A percentile compares a stretch with the other conserved stretches of the same genome.
These are phyloP conservation scores for Hypoxylon intermedium DNA, from an alignment of 495 filamentous ascomycete species.

Conservation along the genomic window DNA sequence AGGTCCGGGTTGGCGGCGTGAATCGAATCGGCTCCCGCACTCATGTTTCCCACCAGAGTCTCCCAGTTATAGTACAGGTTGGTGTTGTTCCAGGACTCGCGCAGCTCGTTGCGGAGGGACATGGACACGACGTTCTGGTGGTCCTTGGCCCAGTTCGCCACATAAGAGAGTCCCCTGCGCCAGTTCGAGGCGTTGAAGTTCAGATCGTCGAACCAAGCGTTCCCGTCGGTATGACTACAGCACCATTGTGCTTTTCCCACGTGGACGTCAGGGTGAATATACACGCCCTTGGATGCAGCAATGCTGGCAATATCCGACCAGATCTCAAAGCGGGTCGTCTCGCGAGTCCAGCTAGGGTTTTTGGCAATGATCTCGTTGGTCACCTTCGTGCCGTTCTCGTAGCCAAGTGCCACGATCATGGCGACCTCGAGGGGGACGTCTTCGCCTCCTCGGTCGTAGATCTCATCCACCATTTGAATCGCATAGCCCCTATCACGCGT, in stretches of 20 bases:
- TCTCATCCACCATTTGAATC: slow-evolving; percentile 65
- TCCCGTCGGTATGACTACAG: slow-evolving; percentile 60
- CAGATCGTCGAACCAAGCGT: slow-evolving; percentile 63
- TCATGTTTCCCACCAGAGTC: slow-evolving; percentile 59
- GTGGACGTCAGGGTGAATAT: slow-evolving; percentile 64
- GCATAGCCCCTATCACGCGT: slow-evolving; percentile 50
- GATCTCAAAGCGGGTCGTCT: slow-evolving; percentile 56
- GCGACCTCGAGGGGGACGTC: slow-evolving; percentile 56
- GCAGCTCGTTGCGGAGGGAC: slow-evolving; percentile 62
- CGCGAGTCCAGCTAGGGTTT: slow-evolving; percentile 53
- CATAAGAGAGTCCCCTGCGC: slow-evolving; percentile 57
- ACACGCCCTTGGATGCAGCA: slow-evolving; percentile 53
- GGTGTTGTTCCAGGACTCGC: slow-evolving; percentile 44
- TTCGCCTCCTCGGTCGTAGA: slow-evolving; percentile 53
- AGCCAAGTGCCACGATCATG: slow-evolving; percentile 53
- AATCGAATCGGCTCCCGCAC: slow-evolving; percentile 52
- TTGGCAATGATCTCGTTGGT: slow-evolving; percentile 50
- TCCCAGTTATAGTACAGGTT: slow-evolving; percentile 59
- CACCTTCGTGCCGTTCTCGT: slow-evolving; percentile 54
- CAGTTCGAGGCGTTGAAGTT: slow-evolving; percentile 60
- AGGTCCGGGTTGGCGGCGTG: slow-evolving; percentile 59
- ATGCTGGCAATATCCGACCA: slow-evolving; percentile 52
- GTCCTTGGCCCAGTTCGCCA: slow-evolving; percentile 56
- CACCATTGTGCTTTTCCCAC: slow-evolving; percentile 66
- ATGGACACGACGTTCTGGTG: slow-evolving; percentile 56